Evolutionary conservation across 345 rosid species (phyloP).

Genomic region (Trapa incisa): DNA sequence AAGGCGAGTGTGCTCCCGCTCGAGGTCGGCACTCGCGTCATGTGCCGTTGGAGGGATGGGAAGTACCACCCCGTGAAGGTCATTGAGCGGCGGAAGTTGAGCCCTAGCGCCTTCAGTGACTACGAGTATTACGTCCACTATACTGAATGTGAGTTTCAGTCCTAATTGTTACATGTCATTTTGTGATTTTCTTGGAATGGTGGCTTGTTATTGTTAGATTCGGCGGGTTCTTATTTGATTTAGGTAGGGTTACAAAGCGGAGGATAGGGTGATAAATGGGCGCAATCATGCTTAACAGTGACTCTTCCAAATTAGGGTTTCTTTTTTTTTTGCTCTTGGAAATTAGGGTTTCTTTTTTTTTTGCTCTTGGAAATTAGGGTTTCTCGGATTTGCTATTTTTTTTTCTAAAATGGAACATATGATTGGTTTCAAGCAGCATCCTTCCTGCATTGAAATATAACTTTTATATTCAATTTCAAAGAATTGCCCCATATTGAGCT

Average conservation of each 20-base stretch:
- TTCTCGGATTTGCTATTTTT: not conserved
- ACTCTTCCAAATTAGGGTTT: too few relatives aligned
- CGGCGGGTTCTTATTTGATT: not conserved
- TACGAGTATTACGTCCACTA: constrained; percentile 97
- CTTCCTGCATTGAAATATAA: not conserved
- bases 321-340: not conserved
- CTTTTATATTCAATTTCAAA: not conserved
- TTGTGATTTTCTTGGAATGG: constrained; percentile 2
- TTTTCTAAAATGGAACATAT: not conserved
- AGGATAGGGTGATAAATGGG: not conserved
- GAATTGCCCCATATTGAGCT: not conserved
- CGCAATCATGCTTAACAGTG: not conserved
- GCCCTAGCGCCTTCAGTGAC: constrained; percentile 36
- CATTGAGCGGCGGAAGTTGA: constrained; percentile 74
- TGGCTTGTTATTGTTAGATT: not conserved
- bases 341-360: not conserved
- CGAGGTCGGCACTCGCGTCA: constrained; percentile 91
- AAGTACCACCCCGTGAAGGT: constrained; percentile 94
- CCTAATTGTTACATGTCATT: not conserved
- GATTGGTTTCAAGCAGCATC: not conserved
- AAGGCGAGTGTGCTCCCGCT: constrained; percentile 52
- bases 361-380: not conserved
- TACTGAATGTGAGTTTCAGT: constrained; percentile 64
- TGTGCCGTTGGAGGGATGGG: constrained; percentile 97
- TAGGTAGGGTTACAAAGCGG: not conserved